Evolutionary conservation across 2,329 filamentous ascomycete species (phyloP), one percentile per base, ranked within the genome.

Genomic region (Arthrobotrys iridis): DNA sequence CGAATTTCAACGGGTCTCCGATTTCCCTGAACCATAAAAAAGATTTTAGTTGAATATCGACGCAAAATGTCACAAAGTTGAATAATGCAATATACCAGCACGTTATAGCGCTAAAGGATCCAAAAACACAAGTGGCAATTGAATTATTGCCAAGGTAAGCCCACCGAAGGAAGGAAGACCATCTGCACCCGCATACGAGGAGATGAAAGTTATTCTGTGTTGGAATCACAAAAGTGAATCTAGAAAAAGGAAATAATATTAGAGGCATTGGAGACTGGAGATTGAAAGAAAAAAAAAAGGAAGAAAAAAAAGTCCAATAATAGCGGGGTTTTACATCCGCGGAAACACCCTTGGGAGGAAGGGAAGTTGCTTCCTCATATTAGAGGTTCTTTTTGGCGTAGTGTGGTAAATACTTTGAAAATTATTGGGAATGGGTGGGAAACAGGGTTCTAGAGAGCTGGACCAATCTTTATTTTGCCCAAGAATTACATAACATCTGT

Each of bases 121-220:
- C 50, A 55, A 55, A 55, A 37, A 4, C n/a, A 30, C 50, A 55
- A 5, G 46, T 52, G 46, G 46, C 26, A 8, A 48, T n/a, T 28
- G 2, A 4, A 24, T 43, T 40, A 40, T 40, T 40, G 35, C 35
- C 7, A 43, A 20, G 15, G 40, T 43, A 43, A 22, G 15, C 18
- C 40, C 2, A n/a, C n/a, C n/a, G n/a, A n/a, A n/a, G n/a, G n/a
- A n/a, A n/a, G n/a, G n/a, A n/a, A n/a, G n/a, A n/a, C n/a, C n/a
- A n/a, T n/a, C n/a, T n/a, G n/a, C n/a, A n/a, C n/a, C n/a, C n/a
- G n/a, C n/a, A n/a, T n/a, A n/a, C n/a, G n/a, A n/a, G n/a, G n/a
- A n/a, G n/a, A n/a, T n/a, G n/a, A n/a, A n/a, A n/a, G n/a, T n/a
- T n/a, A n/a, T n/a, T n/a, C n/a, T n/a, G n/a, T n/a, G n/a, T n/a